Evolutionary conservation across 2,329 filamentous ascomycete species (phyloP).

Genomic region (Lachnellula occidentalis): DNA sequence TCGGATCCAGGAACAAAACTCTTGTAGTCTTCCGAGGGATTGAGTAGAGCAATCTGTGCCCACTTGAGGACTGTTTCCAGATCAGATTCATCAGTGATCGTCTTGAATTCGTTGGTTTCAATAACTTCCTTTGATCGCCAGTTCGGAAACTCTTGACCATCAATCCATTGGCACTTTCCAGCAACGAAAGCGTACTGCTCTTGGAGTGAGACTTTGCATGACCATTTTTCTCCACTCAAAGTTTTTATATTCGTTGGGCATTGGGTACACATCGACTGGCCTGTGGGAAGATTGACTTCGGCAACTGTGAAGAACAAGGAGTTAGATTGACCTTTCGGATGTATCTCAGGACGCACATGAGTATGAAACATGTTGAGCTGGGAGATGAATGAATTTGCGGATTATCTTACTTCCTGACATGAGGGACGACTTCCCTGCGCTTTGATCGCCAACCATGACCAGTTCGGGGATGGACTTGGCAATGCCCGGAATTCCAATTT

Average conservation of each 20-base stretch:
- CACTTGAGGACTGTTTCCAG: constrained; percentile 65
- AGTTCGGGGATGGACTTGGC: constrained; percentile 67
- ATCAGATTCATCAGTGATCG: constrained; percentile 52
- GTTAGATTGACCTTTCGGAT: no score
- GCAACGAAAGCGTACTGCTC: constrained; percentile 54
- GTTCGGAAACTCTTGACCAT: constrained; percentile 48
- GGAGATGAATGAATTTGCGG: no score
- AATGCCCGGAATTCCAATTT: constrained; percentile 66
- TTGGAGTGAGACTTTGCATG: constrained; percentile 61
- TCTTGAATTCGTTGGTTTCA: constrained; percentile 54
- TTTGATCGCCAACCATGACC: constrained; percentile 80
- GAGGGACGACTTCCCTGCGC: constrained; percentile 64
- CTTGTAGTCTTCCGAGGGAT: constrained; percentile 50
- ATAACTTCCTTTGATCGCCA: constrained; percentile 48
- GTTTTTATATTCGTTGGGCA: constrained; percentile 74
- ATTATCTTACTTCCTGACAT: no score
- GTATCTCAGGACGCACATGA: no score
- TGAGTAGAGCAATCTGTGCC: constrained; percentile 73
- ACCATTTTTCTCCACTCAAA: constrained; percentile 56
- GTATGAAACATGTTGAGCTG: no score
- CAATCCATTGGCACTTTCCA: not conserved
- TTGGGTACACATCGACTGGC: constrained; percentile 68
- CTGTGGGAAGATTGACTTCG: constrained; percentile 66
- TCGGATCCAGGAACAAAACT: constrained; percentile 33
- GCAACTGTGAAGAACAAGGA: constrained; percentile 58